Conservation (phyloP, 2,329 filamentous ascomycete genomes). For the Diaporthe sp. region DNA sequence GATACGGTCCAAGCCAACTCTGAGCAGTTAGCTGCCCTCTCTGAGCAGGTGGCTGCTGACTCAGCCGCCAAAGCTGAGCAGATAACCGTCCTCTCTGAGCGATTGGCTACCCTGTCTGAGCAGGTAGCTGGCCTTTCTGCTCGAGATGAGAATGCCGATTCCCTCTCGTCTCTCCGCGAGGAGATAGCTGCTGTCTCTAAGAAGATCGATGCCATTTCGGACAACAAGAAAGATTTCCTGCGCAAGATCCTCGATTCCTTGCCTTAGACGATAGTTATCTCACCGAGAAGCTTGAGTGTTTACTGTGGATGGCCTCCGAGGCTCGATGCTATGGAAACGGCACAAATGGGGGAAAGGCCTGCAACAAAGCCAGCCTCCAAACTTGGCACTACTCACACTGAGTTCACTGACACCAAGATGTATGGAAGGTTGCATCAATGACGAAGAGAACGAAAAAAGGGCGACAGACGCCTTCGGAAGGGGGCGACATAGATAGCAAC, state of each 20-base stretch:
- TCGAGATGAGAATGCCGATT: neutral
- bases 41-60: neutral
- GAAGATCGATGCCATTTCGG: neutral
- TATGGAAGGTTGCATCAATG: too few relatives aligned
- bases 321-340: neutral
- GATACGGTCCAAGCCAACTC: neutral
- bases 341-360: neutral
- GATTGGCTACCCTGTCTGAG: too few relatives aligned
- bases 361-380: neutral
- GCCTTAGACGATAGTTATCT: neutral
- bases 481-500: too few relatives aligned
- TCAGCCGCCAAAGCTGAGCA: too few relatives aligned
- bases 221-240: neutral
- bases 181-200: too few relatives aligned
- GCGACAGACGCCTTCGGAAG: too few relatives aligned
- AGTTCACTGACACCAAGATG: neutral
- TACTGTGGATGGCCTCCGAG: neutral
- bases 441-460: too few relatives aligned
- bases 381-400: too few relatives aligned
- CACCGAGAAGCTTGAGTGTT: too few relatives aligned
- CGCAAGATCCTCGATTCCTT: neutral
- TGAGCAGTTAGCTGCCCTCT: neutral
- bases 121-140: neutral
- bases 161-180: too few relatives aligned
- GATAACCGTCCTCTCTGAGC: too few relatives aligned